Evolutionary conservation across 345 rosid species (phyloP), one percentile per base, ranked within the genome.

Genomic region (Rhizophora mangle): DNA sequence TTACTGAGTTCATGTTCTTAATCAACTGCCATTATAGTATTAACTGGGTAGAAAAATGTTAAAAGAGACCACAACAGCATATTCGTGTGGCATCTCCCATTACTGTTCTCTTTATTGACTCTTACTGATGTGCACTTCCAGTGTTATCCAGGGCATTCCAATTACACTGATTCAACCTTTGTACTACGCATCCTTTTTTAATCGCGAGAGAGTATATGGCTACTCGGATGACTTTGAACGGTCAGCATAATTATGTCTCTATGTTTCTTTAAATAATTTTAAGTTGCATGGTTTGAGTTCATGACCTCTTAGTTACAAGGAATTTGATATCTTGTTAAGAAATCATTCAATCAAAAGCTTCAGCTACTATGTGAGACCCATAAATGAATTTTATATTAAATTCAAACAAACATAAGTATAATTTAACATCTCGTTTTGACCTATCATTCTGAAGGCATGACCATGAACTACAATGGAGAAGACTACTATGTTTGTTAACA

Each of bases 211-310:
- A 76, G 76, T 86, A 32, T 85, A 87, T 74, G 97, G 88, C 68
- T 89, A 87, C 73, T 73, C 85, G 3, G 97, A 91, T 67, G 93
- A 91, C 88, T 78, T 91, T 78, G 97, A 91, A 70, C 79, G 96
- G 97, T 91, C 32, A 74, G 91, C 76, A 63, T 62, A 60, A 11
- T 70, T 46, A 58, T 74, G 63, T 65, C 64, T 72, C 65, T 16
- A 10, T 51, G 58, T 55, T 46, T 46, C 67, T 63, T 2, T 30
- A 43, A 19, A 22, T 59, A 9, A 18, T 11, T 43, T 43, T 13
- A 9, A 13, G 19, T 11, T 4, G 5, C 2, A 39, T 10, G 47
- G 47, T 39, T 9, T 39, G 47, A 39, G 47, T 39, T 11, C 4
- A 3, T 39, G 47, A 39, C 16, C 13, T 39, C 47, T 39, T 39